Percentiles rank a stretch among this genome's conserved stretches.
Conservation (phyloP, 176 grass and related monocot genomes). For the Dendrocalamus sinicus region DNA sequence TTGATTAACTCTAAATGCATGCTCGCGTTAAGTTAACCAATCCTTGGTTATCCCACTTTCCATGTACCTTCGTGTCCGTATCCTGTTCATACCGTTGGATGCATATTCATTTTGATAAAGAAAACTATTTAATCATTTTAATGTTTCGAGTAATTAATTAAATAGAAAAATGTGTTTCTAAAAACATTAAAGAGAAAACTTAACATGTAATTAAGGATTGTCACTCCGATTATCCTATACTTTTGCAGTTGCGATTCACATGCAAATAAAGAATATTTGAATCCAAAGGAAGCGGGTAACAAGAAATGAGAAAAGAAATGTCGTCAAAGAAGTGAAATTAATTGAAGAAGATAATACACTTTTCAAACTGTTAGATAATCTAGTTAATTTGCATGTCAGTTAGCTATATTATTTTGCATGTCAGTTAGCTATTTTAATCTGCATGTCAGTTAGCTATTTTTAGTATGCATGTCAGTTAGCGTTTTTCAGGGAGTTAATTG, state of each 20-base stretch:
- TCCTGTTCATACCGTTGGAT: no score
- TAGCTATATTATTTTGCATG: no score
- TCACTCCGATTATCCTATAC: background rate
- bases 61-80: background rate
- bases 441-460: no score
- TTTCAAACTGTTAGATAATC: no score
- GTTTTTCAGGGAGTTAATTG: no score
- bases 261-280: background rate
- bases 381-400: no score
- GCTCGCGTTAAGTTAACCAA: no score
- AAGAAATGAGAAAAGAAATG: background rate
- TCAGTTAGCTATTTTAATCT: no score
- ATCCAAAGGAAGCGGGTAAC: background rate
- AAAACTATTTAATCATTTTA: background rate
- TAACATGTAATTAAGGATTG: background rate
- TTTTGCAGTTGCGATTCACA: background rate
- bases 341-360: no score
- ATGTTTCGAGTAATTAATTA: background rate
- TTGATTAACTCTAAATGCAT: background rate
- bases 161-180: background rate
- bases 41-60: background rate
- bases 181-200: no score
- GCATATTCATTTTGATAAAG: background rate
- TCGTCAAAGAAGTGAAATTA: no score
- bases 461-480: no score